Evolutionary conservation across 495 filamentous ascomycete species (phyloP).

Genomic region (Cairneyella variabilis): DNA sequence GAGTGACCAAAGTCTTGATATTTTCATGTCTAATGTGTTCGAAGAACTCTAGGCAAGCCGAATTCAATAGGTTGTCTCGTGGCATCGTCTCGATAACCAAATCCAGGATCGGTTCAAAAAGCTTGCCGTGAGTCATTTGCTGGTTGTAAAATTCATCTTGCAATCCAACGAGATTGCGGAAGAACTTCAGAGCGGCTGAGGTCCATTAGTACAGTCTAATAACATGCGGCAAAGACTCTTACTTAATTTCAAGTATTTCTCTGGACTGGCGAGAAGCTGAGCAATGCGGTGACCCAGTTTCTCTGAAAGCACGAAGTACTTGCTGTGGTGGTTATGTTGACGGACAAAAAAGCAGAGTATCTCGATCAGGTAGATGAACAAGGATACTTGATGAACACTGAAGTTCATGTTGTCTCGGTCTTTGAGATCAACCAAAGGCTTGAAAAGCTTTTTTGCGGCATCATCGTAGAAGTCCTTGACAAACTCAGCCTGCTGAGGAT

Average conservation of each 20-base stretch:
- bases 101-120: constrained; percentile 84
- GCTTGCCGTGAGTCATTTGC: constrained; percentile 76
- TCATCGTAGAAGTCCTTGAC: constrained; percentile 86
- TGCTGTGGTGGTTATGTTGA: constrained; percentile 79
- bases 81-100: constrained; percentile 89
- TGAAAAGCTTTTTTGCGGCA: constrained; percentile 82
- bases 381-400: constrained; percentile 73
- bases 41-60: constrained; percentile 94
- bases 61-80: constrained; percentile 92
- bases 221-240: constrained; percentile 27
- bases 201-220: constrained; percentile 3
- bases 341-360: constrained; percentile 93
- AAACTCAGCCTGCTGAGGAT: constrained; percentile 81
- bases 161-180: constrained; percentile 79
- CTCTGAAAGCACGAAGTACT: constrained; percentile 81
- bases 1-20: constrained; percentile 74
- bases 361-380: constrained; percentile 89
- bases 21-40: constrained; percentile 85
- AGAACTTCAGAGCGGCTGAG: constrained; percentile 87
- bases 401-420: constrained; percentile 51
- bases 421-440: constrained; percentile 80
- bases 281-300: constrained; percentile 75
- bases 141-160: constrained; percentile 92
- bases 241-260: constrained; percentile 94
- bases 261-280: constrained; percentile 77